These are phyloP conservation scores for Phytophthora hibernalis DNA, from an alignment of 352 stramenopile species.

Conservation along the genomic window DNA sequence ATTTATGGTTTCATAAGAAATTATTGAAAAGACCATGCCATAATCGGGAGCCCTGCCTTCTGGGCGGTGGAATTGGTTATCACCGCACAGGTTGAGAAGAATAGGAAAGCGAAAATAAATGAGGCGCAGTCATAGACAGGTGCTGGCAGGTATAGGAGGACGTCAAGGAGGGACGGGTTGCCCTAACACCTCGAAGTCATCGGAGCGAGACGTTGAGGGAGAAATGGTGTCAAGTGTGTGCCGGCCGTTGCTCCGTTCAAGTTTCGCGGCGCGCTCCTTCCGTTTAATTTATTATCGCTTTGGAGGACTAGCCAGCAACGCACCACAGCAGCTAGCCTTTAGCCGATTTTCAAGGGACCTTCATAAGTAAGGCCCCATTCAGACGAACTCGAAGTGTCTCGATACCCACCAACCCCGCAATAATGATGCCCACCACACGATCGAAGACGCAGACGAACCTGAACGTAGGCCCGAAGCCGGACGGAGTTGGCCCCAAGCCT, in stretches of 20 bases:
- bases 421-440: conserved; percentile 39
- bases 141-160: conserved; percentile 7
- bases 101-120: conserved; percentile 32
- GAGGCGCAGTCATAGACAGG: conserved; percentile 8
- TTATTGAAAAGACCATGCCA: too few relatives aligned
- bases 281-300: conserved; percentile 36
- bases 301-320: conserved; percentile 21
- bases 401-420: conserved; percentile 5
- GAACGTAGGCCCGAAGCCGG: conserved; percentile 29
- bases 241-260: not conserved
- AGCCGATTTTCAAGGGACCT: not conserved
- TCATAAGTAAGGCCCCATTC: conserved; percentile 9
- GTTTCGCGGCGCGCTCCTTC: conserved; percentile 1
- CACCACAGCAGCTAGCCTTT: conserved; percentile 1
- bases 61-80: conserved; percentile 21
- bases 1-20: too few relatives aligned
- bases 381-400: conserved; percentile 6
- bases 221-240: conserved; percentile 18
- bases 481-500: conserved; percentile 30
- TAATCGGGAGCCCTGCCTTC: conserved; percentile 20
- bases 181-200: not conserved
- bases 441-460: conserved; percentile 40
- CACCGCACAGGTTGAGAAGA: conserved; percentile 25
- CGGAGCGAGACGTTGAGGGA: conserved; percentile 22
- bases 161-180: conserved; percentile 20